Evolutionary conservation across 148 eudicot genomes (phyloP).

Genomic region (Amaranthus cruentus): DNA sequence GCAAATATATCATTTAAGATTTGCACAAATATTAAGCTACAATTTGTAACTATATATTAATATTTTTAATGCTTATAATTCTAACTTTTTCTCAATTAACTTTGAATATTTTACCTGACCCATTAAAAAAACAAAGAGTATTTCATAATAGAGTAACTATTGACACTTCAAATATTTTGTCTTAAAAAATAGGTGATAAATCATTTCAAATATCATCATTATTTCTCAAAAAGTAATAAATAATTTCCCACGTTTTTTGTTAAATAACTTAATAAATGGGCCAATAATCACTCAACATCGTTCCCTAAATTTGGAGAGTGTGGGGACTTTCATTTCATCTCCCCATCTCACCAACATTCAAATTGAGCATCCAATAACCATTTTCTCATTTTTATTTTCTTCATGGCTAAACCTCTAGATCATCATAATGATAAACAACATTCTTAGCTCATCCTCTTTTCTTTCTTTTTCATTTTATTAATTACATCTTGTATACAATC

Average conservation of each 20-base stretch:
- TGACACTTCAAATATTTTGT: neutral
- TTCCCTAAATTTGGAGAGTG: neutral
- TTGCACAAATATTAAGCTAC: no score
- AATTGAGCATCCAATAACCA: neutral
- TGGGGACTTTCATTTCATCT: neutral
- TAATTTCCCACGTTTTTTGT: slow-evolving; percentile 16
- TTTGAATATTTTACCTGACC: no score
- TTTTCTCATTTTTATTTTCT: neutral
- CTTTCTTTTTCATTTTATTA: slow-evolving; percentile 24
- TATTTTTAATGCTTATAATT: no score
- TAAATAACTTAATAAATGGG: neutral
- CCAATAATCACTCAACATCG: neutral
- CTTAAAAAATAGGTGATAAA: neutral
- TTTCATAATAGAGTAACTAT: neutral
- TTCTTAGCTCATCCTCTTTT: slow-evolving; percentile 12
- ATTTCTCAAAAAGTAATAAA: no score
- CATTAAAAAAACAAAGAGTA: no score
- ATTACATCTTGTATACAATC: slow-evolving; percentile 33
- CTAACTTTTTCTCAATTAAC: no score
- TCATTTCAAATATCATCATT: neutral
- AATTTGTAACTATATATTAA: no score
- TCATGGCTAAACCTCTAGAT: slow-evolving; percentile 16
- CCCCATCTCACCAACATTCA: neutral
- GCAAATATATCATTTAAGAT: no score
- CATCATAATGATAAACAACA: slow-evolving; percentile 35